Evolutionary conservation across 352 stramenopile genomes (phyloP).

Genomic region (Phytophthora cryptogea): DNA sequence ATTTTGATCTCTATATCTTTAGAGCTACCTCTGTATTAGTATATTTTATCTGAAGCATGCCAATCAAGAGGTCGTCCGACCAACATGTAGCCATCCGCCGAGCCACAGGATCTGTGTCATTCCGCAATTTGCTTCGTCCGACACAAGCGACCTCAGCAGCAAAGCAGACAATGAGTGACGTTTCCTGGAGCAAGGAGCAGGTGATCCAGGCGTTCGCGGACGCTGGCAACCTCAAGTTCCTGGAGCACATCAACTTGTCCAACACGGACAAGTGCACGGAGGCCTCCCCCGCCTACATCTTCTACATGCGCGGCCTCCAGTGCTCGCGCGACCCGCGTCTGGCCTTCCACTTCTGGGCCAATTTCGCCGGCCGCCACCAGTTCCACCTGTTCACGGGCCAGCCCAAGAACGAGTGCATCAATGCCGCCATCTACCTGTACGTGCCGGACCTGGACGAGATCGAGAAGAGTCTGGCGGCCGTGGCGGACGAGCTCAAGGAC

Average conservation of each 20-base stretch:
- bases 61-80: neutral
- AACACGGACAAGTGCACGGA: constrained; percentile 62
- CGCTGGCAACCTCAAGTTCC: constrained; percentile 66
- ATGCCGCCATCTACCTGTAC: constrained; percentile 63
- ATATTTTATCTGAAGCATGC: neutral
- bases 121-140: constrained; percentile 12
- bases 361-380: constrained; percentile 65
- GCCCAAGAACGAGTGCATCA: constrained; percentile 60
- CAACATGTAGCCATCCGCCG: constrained; percentile 25
- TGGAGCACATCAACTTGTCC: constrained; percentile 76
- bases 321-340: constrained; percentile 70
- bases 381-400: constrained; percentile 76
- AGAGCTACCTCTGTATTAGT: too few relatives aligned
- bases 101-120: constrained; percentile 22
- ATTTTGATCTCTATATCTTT: too few relatives aligned
- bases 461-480: constrained; percentile 48
- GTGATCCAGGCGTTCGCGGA: constrained; percentile 57
- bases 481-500: constrained; percentile 54
- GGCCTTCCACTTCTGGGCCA: constrained; percentile 73
- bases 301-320: constrained; percentile 68
- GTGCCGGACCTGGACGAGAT: constrained; percentile 61
- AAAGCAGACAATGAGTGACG: constrained; percentile 36
- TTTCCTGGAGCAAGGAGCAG: constrained; percentile 50
- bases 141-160: neutral
- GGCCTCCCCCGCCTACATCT: constrained; percentile 47